Conservation (phyloP, 768 basidiomycete species). For the Daedalea quercina region DNA sequence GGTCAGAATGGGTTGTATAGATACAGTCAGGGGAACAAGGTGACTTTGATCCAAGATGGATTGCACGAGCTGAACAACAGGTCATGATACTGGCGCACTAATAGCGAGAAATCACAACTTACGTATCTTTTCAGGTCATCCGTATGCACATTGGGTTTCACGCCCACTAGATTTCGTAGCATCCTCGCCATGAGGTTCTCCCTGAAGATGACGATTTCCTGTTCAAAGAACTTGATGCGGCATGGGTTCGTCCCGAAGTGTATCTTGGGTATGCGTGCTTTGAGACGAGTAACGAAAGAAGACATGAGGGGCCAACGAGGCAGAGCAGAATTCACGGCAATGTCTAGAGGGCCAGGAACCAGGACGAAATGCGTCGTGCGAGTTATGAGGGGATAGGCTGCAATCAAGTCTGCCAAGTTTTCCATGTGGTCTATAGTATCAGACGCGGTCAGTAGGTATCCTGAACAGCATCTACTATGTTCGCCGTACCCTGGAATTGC, state of each 20-base stretch:
- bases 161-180: conserved; percentile 85
- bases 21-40: conserved; percentile 78
- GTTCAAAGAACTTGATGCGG: conserved; percentile 89
- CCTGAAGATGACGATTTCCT: conserved; percentile 91
- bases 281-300: conserved; percentile 63
- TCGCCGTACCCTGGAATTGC: conserved; percentile 68
- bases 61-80: conserved; percentile 74
- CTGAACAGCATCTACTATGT: background rate
- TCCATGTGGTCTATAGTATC: conserved; percentile 74
- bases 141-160: conserved; percentile 73
- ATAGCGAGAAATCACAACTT: too few species aligned
- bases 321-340: conserved; percentile 71
- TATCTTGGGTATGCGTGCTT: conserved; percentile 66
- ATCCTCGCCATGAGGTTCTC: conserved; percentile 93
- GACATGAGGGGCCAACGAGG: conserved; percentile 80
- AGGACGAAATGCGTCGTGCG: conserved; percentile 85
- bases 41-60: conserved; percentile 94
- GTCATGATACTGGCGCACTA: too few species aligned
- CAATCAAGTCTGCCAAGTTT: conserved; percentile 76
- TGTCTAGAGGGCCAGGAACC: conserved; percentile 90
- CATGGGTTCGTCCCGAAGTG: conserved; percentile 90
- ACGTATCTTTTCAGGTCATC: conserved; percentile 88
- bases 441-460: background rate
- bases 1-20: conserved; percentile 80
- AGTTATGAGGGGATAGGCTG: conserved; percentile 71